phyloP scores from a whole-genome alignment of 805 yeast genomes.

The Lachancea fermentati region DNA sequence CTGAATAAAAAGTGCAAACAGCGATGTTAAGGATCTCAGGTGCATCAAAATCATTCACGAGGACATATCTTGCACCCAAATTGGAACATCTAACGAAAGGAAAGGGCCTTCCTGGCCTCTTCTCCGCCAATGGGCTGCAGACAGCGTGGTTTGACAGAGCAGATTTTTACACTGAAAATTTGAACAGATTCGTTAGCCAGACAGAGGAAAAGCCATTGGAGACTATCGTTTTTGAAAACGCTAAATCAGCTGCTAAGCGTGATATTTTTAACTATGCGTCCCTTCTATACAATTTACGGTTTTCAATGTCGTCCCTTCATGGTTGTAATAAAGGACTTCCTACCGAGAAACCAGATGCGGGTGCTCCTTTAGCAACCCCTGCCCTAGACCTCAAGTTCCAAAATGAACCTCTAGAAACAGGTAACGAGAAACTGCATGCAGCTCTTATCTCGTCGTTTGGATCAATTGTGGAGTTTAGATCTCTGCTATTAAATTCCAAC shows the following conservation, averaged over 20 bases:
- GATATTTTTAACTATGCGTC: slow-evolving; percentile 37
- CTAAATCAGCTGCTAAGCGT: slow-evolving; percentile 28
- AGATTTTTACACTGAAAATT: slow-evolving; percentile 33
- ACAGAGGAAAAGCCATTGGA: slow-evolving; percentile 23
- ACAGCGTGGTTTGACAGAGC: slow-evolving; percentile 48
- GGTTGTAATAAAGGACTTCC: slow-evolving; percentile 17
- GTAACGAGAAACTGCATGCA: slow-evolving; percentile 32
- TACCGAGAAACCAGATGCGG: slow-evolving; percentile 13
- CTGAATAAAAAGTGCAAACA: neutral
- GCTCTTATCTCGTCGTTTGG: slow-evolving; percentile 67
- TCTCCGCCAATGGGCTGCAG: slow-evolving; percentile 42
- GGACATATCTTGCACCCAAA: slow-evolving; percentile 20
- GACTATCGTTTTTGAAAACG: slow-evolving; percentile 24
- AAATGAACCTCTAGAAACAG: slow-evolving; percentile 31
- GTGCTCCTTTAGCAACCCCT: slow-evolving; percentile 44
- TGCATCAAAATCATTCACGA: slow-evolving; percentile 5
- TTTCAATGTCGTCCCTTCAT: slow-evolving; percentile 34
- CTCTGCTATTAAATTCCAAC: slow-evolving; percentile 64
- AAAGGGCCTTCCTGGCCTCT: slow-evolving; percentile 44
- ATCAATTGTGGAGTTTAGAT: slow-evolving; percentile 66
- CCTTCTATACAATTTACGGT: slow-evolving; percentile 34
- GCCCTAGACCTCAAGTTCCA: slow-evolving; percentile 23
- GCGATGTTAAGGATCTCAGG: slow-evolving; percentile 4
- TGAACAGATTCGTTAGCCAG: slow-evolving; percentile 34
- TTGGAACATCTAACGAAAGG: slow-evolving; percentile 24